Evolutionary conservation across 163 green algal genomes (phyloP), one percentile per base, ranked within the genome.

Genomic region (Scenedesmus sp.): DNA sequence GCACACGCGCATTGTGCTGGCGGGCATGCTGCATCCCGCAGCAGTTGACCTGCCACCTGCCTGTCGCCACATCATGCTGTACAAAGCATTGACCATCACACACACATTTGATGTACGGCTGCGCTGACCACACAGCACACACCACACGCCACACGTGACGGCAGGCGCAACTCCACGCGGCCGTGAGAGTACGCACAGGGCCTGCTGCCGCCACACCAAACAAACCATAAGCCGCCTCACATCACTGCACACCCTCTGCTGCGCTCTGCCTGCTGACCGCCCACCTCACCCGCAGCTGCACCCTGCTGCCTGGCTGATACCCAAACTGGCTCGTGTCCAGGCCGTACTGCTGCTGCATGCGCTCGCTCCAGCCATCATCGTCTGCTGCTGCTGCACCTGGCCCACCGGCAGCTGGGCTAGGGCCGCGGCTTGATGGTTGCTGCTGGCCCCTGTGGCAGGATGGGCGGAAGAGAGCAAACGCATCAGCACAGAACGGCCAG

Each of bases 341-440:
- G 16, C 88, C 88, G 24, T 92, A 88, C 53, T 87, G 88, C 88
- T 92, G 61, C 59, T 88, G 88, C 88, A 92, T 92, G 80, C 80
- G 88, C 43, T 44, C 81, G 33, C 80, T 82, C 80, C 88, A 88
- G 40, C 37, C 88, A 13, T 49, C 88, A 42, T 78, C 80, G 46
- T 85, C 80, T 30, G 76, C 51, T 59, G 76, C 53, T 33, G 16
- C 76, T 42, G 18, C 22, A 37, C 43, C 40, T 33, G 49, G n/a
- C 18, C 30, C 51, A 24, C n/a, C 26, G 53, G 51, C 33, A 9
- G 30, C 37, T 37, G 49, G 86, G 43, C 86, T 78, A 24, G 72
- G 72, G 40, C 61, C 24, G 53, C 86, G 35, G 76, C 86, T 30
- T 2, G 85, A n/a, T 9, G 35, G 78, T 5, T 53, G 42, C 49